Conservation (phyloP, 495 filamentous ascomycete species). For the Aspergillus sclerotioniger region DNA sequence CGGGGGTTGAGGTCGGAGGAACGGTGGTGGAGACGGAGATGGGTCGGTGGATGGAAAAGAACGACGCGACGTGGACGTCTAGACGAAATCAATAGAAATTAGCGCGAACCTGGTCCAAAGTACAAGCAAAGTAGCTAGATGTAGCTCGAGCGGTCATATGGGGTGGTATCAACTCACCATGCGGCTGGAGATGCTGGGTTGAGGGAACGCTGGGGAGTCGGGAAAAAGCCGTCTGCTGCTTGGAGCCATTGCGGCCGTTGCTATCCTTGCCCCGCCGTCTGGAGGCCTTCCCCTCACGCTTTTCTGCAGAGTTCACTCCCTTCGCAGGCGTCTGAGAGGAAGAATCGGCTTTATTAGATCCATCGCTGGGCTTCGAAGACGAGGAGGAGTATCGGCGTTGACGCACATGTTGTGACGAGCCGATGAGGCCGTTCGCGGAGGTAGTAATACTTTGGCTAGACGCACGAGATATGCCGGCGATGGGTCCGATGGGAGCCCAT, state of each 20-base stretch:
- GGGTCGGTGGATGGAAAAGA: slow-evolving; percentile 94
- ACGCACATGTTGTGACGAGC: slow-evolving; percentile 39
- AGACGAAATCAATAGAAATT: slow-evolving; percentile 9
- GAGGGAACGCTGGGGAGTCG: slow-evolving; percentile 80
- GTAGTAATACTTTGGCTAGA: slow-evolving; percentile 30
- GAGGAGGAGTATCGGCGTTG: slow-evolving; percentile 56
- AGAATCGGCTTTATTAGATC: slow-evolving; percentile 39
- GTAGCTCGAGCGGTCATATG: background rate
- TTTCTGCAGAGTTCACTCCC: slow-evolving; percentile 38
- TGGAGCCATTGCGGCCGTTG: slow-evolving; percentile 35
- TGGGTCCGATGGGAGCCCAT: slow-evolving; percentile 41
- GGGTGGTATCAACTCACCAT: slow-evolving; percentile 51
- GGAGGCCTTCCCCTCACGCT: slow-evolving; percentile 33
- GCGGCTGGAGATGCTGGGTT: slow-evolving; percentile 72
- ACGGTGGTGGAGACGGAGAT: slow-evolving; percentile 82
- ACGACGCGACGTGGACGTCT: slow-evolving; percentile 86
- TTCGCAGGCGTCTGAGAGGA: slow-evolving; percentile 43
- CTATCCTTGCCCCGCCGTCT: slow-evolving; percentile 40
- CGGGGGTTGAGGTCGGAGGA: slow-evolving; percentile 66
- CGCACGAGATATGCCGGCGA: slow-evolving; percentile 36
- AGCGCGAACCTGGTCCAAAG: background rate
- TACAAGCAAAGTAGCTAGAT: background rate
- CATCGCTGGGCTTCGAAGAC: slow-evolving; percentile 53
- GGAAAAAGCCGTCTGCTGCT: slow-evolving; percentile 45
- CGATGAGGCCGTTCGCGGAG: slow-evolving; percentile 30